Base-by-base conservation (phyloP, 2,329 filamentous ascomycete species). In the Elsinoe perseae region DNA sequence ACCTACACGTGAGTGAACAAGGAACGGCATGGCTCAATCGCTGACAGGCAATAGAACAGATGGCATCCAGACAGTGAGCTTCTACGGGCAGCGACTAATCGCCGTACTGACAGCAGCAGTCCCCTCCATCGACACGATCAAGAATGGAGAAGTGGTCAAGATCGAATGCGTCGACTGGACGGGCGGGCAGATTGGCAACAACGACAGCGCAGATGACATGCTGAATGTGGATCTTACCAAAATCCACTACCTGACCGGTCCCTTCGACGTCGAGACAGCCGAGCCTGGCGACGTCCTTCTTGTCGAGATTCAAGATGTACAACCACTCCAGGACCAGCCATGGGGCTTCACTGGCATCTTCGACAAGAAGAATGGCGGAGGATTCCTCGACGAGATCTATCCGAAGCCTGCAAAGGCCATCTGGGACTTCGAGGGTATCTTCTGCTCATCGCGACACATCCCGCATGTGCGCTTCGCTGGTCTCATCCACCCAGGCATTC, bases 321-420 rank as follows among this genome's bases (percentile, higher is more conserved):
- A 96, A 73, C 91, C 91, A 0, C 83, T 95, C 61, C 78, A 92
- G 60, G 83, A 93, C 27, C 82, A 86, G 57, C 89, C 89, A 0
- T 95, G 91, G 91, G 91, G 91, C 0, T 95, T 95, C 69, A 92
- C 87, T 0, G 89, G 89, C 7, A 73, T 93, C 4, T 95, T 96
- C 65, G 78, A 85, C 55, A 84, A 82, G 61, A 73, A 83, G 14
- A 95, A 95, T 64, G 91, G 91, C 4, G 91, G 91, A 7, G 90
- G 91, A 0, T 95, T 95, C 62, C 72, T 95, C 10, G 89, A 95
- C 61, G 88, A 95, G 67, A 78, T 89, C 25, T 96, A 95, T 64
- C 90, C 89, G 0, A 81, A 88, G 25, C 83, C 91, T 82, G 82
- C 82, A 16, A 87, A 86, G 71, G 84, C 85, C 1, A 87, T 87